Evolutionary conservation across 805 yeast species (phyloP), one percentile per base, ranked within the genome.

Genomic region (Starmerella stigmatis): DNA sequence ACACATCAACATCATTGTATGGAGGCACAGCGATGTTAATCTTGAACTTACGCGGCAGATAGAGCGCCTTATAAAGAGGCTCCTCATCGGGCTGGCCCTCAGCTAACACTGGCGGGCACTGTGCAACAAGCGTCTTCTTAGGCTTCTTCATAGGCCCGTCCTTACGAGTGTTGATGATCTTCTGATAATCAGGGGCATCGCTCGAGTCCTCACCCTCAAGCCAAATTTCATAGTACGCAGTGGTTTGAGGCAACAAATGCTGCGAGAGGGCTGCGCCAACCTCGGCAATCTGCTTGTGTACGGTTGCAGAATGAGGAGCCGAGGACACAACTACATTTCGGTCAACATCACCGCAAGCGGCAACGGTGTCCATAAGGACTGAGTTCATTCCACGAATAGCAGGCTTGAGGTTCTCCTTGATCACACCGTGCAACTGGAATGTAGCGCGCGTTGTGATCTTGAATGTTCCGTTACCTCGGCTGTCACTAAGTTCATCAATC

Each of bases 291-390:
- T 88, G 88, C 26, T 67, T 65, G 62, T 89, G 96, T 43, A 89
- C 73, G 60, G 78, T 78, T 42, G 86, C 83, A 60, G 86, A 86
- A 25, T 74, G 74, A 15, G 96, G 96, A 26, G 85, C 70, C n/a
- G 95, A 94, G 48, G 89, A 75, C 44, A 83, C 74, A 79, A 88
- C 89, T 35, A 89, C 96, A 61, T 89, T 89, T 75, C 97, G 81
- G 69, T 85, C 84, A 35, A 89, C 97, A 69, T 89, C 97, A 71
- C 97, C 97, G 72, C 96, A 89, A 1, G 97, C 97, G 49, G 94
- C 97, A 48, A 89, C 74, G 8, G 96, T 88, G 62, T 92, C 97
- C 81, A 89, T 74, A 57, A 89, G 73, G 6, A 79, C 81, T 15
- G 94, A 70, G 63, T 89, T 89, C 79, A 89, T 86, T 30, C 89